Conservation (phyloP, 176 grass and related monocot genomes). For the Oryza longistaminata region DNA sequence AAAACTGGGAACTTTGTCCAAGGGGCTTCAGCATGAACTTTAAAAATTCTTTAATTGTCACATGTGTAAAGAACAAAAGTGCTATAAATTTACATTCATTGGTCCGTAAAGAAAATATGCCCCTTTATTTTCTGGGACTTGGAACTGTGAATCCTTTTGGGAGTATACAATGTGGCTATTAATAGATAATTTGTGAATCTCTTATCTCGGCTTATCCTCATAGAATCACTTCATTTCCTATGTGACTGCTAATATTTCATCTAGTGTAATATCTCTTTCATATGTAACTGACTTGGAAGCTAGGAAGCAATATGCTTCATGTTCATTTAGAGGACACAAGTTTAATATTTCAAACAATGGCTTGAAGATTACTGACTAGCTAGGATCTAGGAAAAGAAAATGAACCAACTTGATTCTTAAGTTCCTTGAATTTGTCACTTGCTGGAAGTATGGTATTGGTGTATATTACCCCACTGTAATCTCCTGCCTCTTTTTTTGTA, state of each 20-base stretch:
- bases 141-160: neutral
- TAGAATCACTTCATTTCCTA: neutral
- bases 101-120: neutral
- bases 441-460: neutral
- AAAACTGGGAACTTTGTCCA: neutral
- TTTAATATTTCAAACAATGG: neutral
- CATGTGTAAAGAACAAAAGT: neutral
- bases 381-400: neutral
- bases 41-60: neutral
- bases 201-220: neutral
- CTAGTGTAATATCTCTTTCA: neutral
- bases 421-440: neutral
- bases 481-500: neutral
- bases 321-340: neutral
- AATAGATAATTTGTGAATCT: neutral
- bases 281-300: neutral
- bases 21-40: neutral
- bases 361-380: neutral
- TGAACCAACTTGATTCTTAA: neutral
- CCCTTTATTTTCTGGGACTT: neutral
- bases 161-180: neutral
- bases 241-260: neutral
- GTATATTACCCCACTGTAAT: neutral
- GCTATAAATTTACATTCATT: neutral
- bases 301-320: neutral